Base-by-base conservation (phyloP, 2,329 filamentous ascomycete genomes). In the Mycosphaerella sp. region DNA sequence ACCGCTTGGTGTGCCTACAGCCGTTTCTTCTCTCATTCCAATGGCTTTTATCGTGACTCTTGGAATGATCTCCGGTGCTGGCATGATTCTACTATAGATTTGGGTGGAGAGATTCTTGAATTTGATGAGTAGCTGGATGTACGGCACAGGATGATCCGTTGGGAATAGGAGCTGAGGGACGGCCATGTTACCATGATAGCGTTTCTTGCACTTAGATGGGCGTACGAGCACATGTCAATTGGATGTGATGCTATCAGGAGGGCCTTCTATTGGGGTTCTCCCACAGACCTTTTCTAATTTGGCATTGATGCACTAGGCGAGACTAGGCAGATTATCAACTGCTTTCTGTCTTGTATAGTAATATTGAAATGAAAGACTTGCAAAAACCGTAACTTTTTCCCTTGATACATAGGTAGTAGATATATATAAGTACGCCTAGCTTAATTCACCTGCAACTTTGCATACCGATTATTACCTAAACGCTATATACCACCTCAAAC, bases 1-100 rank as follows among this genome's bases (percentile, higher is more conserved):
- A 40, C 49, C 56, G 36, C 42, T 54, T 13, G 50, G 41, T 41
- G 54, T 59, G 32, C 59, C 56, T 34, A 54, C 53, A 45, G 47
- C 55, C 34, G 49, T 54, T 41, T 32, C 47, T 44, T 56, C 57
- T 41, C 28, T 63, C n/a, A 42, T 64, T n/a, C 63, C 63, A 35
- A 47, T 64, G 41, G 54, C 53, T 17, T 53, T 61, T 56, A 52
- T 66, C 42, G 52, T 59, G 39, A 52, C 44, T 17, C 45, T 67
- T 9, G 64, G 57, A 14, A 36, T 59, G 13, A 32, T 64, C 28
- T 65, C 63, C 5, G 64, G 64, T 49, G 55, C 59, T 50, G 63
- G 64, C 45, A 67, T 67, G 64, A 59, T 67, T 37, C 47, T 65
- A 42, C 59, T 67, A 57, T 67, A 66, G 50, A 49, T 7, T 21